Conservation (phyloP, 176 grass and related monocot species). For the Tillandsia fasciculata region DNA sequence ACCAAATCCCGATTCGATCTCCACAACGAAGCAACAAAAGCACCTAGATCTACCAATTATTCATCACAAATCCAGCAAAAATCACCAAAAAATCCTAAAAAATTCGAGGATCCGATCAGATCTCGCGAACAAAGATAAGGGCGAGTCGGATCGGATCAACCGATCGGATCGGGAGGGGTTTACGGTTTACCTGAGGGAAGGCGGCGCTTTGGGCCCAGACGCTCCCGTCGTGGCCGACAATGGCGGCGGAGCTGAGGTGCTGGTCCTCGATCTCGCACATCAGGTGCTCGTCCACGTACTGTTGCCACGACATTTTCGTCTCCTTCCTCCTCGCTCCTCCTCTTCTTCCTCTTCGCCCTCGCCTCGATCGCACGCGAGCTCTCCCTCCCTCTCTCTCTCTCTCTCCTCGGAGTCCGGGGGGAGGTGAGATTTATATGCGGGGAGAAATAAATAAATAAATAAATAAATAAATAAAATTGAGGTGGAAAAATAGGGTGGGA, state of each 20-base stretch:
- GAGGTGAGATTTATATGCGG: background rate
- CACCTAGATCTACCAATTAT: too few relatives aligned
- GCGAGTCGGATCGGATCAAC: background rate
- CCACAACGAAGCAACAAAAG: too few relatives aligned
- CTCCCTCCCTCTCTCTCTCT: slow-evolving; percentile 8
- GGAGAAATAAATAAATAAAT: background rate
- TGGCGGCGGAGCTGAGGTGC: slow-evolving; percentile 53
- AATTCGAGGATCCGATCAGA: too few relatives aligned
- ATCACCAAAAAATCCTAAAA: too few relatives aligned
- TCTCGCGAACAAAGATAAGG: background rate
- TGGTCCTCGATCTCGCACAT: slow-evolving; percentile 78
- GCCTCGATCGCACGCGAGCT: slow-evolving; percentile 29
- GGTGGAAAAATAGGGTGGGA: too few relatives aligned
- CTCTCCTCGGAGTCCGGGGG: background rate
- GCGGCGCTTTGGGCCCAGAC: slow-evolving; percentile 44
- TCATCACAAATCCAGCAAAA: too few relatives aligned
- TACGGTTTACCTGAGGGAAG: slow-evolving; percentile 58
- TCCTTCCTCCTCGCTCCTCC: background rate
- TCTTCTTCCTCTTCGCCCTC: background rate
- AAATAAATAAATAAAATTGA: background rate
- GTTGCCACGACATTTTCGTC: slow-evolving; percentile 72
- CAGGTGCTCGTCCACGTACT: slow-evolving; percentile 84
- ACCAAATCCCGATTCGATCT: too few relatives aligned
- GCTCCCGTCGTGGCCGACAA: slow-evolving; percentile 67
- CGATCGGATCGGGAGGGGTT: background rate